Conservation (phyloP, 1,284 basidiomycete genomes). For the Rhodotorula mucilaginosa region DNA sequence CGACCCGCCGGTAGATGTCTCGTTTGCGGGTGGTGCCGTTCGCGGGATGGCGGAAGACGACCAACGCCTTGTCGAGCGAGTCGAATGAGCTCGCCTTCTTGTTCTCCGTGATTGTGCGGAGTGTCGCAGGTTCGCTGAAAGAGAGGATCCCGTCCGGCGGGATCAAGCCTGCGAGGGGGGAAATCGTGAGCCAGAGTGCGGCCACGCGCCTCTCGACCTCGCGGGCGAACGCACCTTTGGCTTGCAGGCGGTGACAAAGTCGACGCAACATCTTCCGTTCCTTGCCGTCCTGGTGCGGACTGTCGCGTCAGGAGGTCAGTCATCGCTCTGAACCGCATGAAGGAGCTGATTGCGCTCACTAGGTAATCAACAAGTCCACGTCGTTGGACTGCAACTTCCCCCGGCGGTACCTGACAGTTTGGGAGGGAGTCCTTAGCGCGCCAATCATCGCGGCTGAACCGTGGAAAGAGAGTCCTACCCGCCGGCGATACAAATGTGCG, state of each 20-base stretch:
- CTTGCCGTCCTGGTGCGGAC: conserved; percentile 53
- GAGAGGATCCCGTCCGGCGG: conserved; percentile 28
- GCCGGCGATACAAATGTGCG: conserved; percentile 65
- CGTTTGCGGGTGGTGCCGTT: conserved; percentile 41
- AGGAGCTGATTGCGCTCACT: neutral
- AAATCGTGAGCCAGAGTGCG: no score
- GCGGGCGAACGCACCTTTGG: conserved; percentile 16
- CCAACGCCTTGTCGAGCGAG: conserved; percentile 35
- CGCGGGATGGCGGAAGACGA: conserved; percentile 52
- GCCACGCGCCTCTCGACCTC: neutral
- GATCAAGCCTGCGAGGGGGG: conserved; percentile 20
- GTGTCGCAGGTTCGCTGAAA: conserved; percentile 14
- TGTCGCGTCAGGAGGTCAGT: conserved; percentile 39
- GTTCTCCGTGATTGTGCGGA: conserved; percentile 22
- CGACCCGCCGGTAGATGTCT: conserved; percentile 59
- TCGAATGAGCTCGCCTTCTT: conserved; percentile 26
- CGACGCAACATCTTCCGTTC: conserved; percentile 23
- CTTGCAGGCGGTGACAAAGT: conserved; percentile 20
- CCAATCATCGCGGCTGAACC: fast-evolving
- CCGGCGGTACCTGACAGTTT: conserved; percentile 61
- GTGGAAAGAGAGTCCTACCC: conserved; percentile 55
- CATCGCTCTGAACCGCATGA: no score
- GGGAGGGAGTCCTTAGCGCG: neutral
- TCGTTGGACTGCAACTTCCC: conserved; percentile 71
- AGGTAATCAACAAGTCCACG: conserved; percentile 72